Conservation (phyloP, 2,329 filamentous ascomycete species). For the Graphiopsis chlorocephala region DNA sequence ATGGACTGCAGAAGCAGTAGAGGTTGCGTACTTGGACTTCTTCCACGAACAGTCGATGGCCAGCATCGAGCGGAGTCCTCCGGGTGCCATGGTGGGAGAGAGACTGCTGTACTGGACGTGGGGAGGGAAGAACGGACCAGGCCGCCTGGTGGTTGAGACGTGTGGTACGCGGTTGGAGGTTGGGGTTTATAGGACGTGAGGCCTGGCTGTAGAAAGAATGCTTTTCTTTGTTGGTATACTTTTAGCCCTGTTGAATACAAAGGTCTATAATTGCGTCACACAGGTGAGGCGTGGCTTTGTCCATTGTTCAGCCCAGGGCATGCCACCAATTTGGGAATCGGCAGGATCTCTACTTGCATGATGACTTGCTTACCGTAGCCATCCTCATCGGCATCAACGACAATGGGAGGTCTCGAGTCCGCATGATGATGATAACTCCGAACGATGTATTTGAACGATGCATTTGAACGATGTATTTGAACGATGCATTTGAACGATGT, state of each 20-base stretch:
- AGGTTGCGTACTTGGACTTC: conserved; percentile 7
- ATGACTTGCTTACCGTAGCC: not conserved
- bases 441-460: not conserved
- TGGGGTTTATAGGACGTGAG: not conserved
- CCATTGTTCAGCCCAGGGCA: not conserved
- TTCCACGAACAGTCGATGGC: conserved; percentile 6
- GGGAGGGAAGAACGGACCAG: not conserved
- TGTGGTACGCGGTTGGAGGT: not conserved
- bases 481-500: not conserved
- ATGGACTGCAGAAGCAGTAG: conserved; percentile 10
- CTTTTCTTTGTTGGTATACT: not conserved
- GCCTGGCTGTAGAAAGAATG: not conserved
- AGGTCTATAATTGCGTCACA: not conserved
- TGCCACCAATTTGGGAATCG: not conserved
- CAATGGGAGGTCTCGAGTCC: not conserved
- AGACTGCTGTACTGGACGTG: not conserved
- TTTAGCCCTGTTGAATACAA: not conserved
- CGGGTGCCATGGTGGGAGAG: not conserved
- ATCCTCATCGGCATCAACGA: not conserved
- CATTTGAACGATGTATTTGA: not conserved
- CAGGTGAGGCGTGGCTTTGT: not conserved
- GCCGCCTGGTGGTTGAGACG: not conserved
- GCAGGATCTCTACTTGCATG: not conserved
- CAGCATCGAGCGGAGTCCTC: conserved; percentile 3
- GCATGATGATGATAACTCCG: not conserved